Evolutionary conservation across 768 basidiomycete species (phyloP), one percentile per base, ranked within the genome.

Genomic region (Russula emetica): DNA sequence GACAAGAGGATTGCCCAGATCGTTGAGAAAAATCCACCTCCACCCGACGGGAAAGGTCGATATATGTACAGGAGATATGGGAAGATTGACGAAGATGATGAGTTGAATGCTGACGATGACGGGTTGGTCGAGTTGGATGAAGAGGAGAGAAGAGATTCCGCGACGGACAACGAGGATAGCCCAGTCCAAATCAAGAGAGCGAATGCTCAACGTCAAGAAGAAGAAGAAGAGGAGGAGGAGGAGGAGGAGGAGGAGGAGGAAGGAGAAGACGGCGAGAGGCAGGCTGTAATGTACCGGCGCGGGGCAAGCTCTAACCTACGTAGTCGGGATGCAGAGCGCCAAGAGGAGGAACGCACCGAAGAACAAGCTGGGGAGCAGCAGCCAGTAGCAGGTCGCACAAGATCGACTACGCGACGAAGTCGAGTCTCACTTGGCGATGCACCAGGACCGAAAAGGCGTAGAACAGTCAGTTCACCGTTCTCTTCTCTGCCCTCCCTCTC

Each of bases 1-100:
- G 67, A 71, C 52, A 16, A 18, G 22, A 55, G 61, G 26, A 69
- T 71, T 40, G 60, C 58, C 3, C 56, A 64, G 5, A 64, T 64
- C n/a, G 67, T 67, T 8, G 26, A 62, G 22, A 11, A 50, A 32
- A 58, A 58, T 13, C 62, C 67, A 13, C 58, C 67, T 28, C 26
- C 58, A 14, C 42, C 20, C 16, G 40, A 66, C 40, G 66, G 60
- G n/a, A 70, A 68, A 54, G 56, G 67, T 30, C 57, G 47, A 22
- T 62, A 67, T 36, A 38, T 0, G 18, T 30, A 5, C 32, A 66
- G 59, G 57, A 66, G 64, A 53, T 30, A 28, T 44, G 50, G 40
- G 14, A 60, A 8, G 24, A 10, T 49, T 20, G n/a, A 10, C 22
- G 42, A 18, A 24, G 54, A 60, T n/a, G 36, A 32, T 26, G 54